phyloP scores from a whole-genome alignment of 208 protist genomes.

The Leishmania turanica region DNA sequence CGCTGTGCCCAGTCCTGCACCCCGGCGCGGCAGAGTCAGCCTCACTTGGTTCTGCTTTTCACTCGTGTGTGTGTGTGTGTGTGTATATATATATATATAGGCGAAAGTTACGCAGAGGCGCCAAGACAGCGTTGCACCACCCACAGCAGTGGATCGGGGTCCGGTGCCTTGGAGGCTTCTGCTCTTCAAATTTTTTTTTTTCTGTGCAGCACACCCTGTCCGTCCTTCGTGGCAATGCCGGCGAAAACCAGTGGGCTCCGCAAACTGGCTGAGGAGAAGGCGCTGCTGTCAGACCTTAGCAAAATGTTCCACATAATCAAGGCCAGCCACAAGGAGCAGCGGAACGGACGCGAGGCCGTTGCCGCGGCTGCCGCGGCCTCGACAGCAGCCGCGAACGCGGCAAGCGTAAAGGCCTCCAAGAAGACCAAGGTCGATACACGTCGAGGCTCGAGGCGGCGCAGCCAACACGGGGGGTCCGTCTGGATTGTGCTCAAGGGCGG shows the following conservation, averaged over 20 bases:
- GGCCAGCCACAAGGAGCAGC: conserved; percentile 55
- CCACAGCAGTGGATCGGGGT: no score
- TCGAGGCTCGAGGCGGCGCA: conserved; percentile 30
- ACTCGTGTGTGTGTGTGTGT: no score
- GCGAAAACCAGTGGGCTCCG: conserved; percentile 11
- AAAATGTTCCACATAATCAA: conserved; percentile 74
- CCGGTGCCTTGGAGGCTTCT: no score
- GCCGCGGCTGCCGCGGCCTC: not conserved
- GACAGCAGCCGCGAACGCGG: not conserved
- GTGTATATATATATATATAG: no score
- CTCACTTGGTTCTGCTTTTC: no score
- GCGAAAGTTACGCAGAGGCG: no score
- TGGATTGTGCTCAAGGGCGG: conserved; percentile 87
- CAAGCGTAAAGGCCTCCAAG: conserved; percentile 7
- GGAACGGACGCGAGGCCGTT: conserved; percentile 16
- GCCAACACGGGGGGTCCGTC: conserved; percentile 52
- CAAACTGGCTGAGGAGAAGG: conserved; percentile 50
- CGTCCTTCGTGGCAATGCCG: conserved; percentile 10
- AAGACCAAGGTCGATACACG: conserved; percentile 10
- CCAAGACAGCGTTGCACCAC: no score
- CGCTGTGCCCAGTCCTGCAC: no score
- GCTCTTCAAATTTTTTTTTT: not conserved
- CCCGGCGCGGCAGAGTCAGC: no score
- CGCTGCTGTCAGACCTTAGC: conserved; percentile 54
- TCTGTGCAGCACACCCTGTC: not conserved